Evolutionary conservation across 805 yeast genomes (phyloP), one percentile per base, ranked within the genome.

Genomic region (Barnettozyma botsteinii): DNA sequence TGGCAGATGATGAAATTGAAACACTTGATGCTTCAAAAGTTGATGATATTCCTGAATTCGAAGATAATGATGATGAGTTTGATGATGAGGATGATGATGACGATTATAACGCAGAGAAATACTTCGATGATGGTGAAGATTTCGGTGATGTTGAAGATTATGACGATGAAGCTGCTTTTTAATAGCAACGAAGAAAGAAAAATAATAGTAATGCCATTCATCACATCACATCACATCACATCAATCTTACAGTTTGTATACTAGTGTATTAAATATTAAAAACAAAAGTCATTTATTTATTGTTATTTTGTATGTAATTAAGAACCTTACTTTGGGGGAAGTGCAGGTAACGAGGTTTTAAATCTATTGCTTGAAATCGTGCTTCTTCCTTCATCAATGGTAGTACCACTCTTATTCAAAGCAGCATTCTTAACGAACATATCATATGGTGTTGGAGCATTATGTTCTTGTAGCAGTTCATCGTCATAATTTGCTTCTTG

Each of bases 91-190:
- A 64, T 22, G 36, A 37, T 6, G 44, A 46, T 15, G 46, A 37
- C n/a, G 41, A 41, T 26, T 37, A 29, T 25, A 76, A 77, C 49
- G 82, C 81, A 12, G 81, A 77, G 46, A 73, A 74, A 55, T 76
- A 77, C 54, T 77, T 77, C 56, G 81, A 37, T n/a, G 41, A 41
- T 25, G 33, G 28, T 19, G 76, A 77, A 49, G 82, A 81, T 42
- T 64, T 61, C 37, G 67, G 67, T 22, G 70, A 60, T 37, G 77
- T 69, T 31, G 77, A 72, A 37, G 75, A 69, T 33, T 72, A 65
- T 25, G 75, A 72, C 25, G 80, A 76, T 41, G 81, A 75, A 53
- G 81, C 81, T n/a, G 81, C 79, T 4, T 76, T 76, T 50, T 77
- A 60, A 57, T 18, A 15, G 9, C 9, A 15, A 3, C 14, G 26